phyloP scores from a whole-genome alignment of 192 early-diverging fungal genomes.

The Chytriomyces hyalinus region DNA sequence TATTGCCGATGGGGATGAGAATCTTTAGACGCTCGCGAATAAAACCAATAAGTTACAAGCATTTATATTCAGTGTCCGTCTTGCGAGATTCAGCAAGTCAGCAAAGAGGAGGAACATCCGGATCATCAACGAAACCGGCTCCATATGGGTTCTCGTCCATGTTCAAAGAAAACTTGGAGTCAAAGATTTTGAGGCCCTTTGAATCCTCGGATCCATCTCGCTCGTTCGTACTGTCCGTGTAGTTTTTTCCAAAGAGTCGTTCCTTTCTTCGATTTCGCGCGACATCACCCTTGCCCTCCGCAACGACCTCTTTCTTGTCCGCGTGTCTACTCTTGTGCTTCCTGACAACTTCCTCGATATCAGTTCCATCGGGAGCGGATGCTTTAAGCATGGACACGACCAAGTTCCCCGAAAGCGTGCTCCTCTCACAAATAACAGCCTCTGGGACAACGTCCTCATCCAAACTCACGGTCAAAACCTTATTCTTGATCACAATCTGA shows the following conservation, averaged over 20 bases:
- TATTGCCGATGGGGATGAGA: slow-evolving; percentile 50
- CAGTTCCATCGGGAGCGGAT: slow-evolving; percentile 5
- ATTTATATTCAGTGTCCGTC: background rate
- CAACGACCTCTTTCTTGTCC: slow-evolving; percentile 3
- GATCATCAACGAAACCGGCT: slow-evolving; percentile 60
- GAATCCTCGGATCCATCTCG: slow-evolving; percentile 19
- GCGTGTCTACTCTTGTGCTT: slow-evolving; percentile 15
- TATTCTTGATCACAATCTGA: slow-evolving; percentile 56
- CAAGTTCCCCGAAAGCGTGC: slow-evolving; percentile 51
- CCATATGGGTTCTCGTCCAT: slow-evolving; percentile 5
- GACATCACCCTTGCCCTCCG: background rate
- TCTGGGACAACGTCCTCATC: slow-evolving; percentile 49
- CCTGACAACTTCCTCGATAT: slow-evolving; percentile 9
- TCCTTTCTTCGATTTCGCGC: slow-evolving; percentile 32
- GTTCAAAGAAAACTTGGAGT: slow-evolving; percentile 16
- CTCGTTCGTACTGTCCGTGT: background rate
- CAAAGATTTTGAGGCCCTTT: slow-evolving; percentile 23
- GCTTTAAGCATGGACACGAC: slow-evolving; percentile 54
- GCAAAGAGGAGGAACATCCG: slow-evolving; percentile 60
- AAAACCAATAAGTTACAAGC: background rate
- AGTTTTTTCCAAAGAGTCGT: slow-evolving; percentile 5
- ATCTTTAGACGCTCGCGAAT: background rate
- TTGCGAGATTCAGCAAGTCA: slow-evolving; percentile 27
- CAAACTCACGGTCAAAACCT: slow-evolving; percentile 58
- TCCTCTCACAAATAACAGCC: slow-evolving; percentile 54